These are phyloP conservation scores for Acer campestre DNA, from an alignment of 345 rosid species.

Conservation along the genomic window DNA sequence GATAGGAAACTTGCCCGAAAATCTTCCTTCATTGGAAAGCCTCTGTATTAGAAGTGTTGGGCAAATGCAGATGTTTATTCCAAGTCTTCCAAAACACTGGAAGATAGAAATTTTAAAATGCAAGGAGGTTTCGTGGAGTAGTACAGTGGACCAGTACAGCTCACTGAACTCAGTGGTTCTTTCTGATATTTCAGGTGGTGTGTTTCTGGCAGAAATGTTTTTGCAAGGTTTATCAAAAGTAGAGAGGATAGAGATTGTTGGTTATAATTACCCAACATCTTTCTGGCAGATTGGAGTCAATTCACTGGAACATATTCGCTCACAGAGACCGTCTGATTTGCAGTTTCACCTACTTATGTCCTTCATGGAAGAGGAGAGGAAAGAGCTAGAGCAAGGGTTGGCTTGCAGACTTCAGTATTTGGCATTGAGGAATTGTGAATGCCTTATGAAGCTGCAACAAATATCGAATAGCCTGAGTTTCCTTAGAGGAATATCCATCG, in stretches of 20 bases:
- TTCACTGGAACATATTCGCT: too few relatives aligned
- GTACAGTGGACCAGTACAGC: neutral
- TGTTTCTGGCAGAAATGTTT: neutral
- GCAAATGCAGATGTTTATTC: neutral
- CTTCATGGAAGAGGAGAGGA: neutral
- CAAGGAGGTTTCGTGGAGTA: neutral
- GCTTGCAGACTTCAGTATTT: neutral
- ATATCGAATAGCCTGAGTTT: constrained; percentile 1
- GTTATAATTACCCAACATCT: too few relatives aligned
- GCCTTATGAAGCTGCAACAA: constrained; percentile 9
- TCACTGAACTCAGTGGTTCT: neutral
- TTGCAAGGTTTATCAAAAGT: too few relatives aligned
- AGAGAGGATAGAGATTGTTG: neutral
- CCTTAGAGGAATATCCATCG: constrained; percentile 13
- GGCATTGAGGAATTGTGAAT: constrained; percentile 3
- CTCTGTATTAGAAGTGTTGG: neutral
- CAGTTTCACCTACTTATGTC: neutral
- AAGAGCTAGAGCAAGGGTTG: neutral
- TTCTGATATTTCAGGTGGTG: too few relatives aligned
- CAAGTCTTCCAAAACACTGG: neutral
- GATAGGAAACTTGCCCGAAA: neutral
- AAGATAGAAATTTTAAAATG: neutral
- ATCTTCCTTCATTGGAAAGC: neutral
- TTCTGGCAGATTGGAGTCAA: too few relatives aligned
- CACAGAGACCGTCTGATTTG: too few relatives aligned